A percentile compares a stretch with the other conserved stretches of the same genome.
phyloP scores from a whole-genome alignment of 306 rosid genomes.

The Datisca glomerata region DNA sequence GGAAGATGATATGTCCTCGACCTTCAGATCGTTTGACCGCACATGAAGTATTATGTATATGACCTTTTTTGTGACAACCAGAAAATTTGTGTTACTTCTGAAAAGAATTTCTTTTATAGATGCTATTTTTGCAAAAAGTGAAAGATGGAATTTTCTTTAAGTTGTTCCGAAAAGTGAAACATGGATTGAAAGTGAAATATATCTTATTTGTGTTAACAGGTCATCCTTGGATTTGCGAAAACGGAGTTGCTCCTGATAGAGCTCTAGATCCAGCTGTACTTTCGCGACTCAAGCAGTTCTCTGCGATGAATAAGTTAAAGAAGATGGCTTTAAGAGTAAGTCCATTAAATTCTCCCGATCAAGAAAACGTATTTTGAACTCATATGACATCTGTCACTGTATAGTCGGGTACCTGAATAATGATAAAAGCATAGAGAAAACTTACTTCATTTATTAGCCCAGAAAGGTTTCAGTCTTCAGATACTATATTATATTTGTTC shows the following conservation, averaged over 20 bases:
- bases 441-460: no score
- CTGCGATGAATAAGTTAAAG: conserved; percentile 98
- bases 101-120: no score
- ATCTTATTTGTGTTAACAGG: conserved; percentile 36
- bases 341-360: no score
- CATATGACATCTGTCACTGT: no score
- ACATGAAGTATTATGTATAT: conserved; percentile 48
- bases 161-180: no score
- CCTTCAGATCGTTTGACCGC: conserved; percentile 78
- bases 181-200: no score
- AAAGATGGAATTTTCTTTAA: background rate
- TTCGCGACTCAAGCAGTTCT: conserved; percentile 96
- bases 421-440: no score
- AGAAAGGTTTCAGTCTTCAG: no score
- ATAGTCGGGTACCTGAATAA: no score
- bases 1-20: conserved; percentile 70
- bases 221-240: conserved; percentile 99
- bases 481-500: no score
- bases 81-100: background rate
- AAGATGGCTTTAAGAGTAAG: conserved; percentile 97
- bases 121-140: no score
- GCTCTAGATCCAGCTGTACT: conserved; percentile 95
- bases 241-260: conserved; percentile 99
- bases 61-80: background rate
- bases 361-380: no score